Percentiles rank a stretch among this genome's conserved stretches.
phyloP scores from a whole-genome alignment of 2,329 filamentous ascomycete species.

The Colletotrichum sp. region DNA sequence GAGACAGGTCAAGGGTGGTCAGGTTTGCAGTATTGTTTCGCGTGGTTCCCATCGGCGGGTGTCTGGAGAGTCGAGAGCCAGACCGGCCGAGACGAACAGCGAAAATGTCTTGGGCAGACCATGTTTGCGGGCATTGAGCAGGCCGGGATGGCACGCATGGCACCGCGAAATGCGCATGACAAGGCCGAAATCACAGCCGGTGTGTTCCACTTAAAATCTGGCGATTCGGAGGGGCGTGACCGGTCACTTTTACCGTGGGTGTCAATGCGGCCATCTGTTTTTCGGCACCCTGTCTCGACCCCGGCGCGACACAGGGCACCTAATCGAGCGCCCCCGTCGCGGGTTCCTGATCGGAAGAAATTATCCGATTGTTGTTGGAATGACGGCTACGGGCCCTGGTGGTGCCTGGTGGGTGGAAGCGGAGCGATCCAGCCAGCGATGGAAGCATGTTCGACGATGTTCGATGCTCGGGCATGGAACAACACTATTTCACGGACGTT shows the following conservation, averaged over 20 bases:
- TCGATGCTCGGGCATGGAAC: not conserved
- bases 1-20: not conserved
- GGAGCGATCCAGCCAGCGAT: not conserved
- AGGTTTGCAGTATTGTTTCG: constrained; percentile 4
- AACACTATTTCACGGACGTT: not conserved
- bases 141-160: constrained; percentile 16
- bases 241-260: constrained; percentile 11
- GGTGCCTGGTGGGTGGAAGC: not conserved
- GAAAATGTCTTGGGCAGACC: constrained; percentile 1
- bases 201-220: constrained; percentile 2
- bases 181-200: constrained; percentile 16
- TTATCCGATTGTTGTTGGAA: not conserved
- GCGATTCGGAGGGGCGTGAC: constrained; percentile 13
- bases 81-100: not conserved
- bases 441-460: not conserved
- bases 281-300: not conserved
- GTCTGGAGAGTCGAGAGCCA: not conserved
- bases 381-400: not conserved
- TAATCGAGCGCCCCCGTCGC: not conserved
- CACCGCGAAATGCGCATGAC: constrained; percentile 19
- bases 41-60: not conserved
- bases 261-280: constrained; percentile 6
- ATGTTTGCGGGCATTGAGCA: constrained; percentile 17
- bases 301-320: not conserved
- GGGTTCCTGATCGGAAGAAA: not conserved